A percentile compares a stretch with the other conserved stretches of the same genome.
phyloP scores from a whole-genome alignment of 345 rosid species.

The Ceriops tagal region DNA sequence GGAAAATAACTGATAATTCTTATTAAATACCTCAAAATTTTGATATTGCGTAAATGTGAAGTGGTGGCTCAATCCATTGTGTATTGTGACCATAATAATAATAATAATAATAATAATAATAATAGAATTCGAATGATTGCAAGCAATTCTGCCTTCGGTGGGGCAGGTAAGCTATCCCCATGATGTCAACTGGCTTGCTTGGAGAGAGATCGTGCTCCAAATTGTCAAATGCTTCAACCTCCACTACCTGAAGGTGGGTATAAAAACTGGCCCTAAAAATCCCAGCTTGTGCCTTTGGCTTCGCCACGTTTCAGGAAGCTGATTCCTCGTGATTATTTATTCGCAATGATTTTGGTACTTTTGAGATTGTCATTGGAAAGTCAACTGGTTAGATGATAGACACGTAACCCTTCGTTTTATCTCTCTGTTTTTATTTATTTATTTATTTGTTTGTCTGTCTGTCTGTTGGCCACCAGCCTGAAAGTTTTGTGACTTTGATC shows the following conservation, averaged over 20 bases:
- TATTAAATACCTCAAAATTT: too few relatives aligned
- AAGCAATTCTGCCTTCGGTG: neutral
- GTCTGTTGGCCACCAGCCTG: neutral
- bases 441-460: neutral
- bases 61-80: too few relatives aligned
- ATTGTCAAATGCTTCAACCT: too few relatives aligned
- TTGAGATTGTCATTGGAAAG: slow-evolving; percentile 2
- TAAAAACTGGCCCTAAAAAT: too few relatives aligned
- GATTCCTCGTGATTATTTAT: neutral
- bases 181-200: neutral
- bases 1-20: too few relatives aligned
- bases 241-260: too few relatives aligned
- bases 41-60: too few relatives aligned
- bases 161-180: neutral
- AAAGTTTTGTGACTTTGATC: neutral
- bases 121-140: neutral
- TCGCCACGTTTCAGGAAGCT: slow-evolving; percentile 7
- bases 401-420: neutral
- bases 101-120: neutral
- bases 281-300: neutral
- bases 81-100: too few relatives aligned
- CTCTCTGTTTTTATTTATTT: too few relatives aligned
- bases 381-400: slow-evolving; percentile 7
- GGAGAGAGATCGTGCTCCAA: neutral
- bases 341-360: neutral